Conservation (phyloP, 2,329 filamentous ascomycete species). For the Talaromyces sp. region DNA sequence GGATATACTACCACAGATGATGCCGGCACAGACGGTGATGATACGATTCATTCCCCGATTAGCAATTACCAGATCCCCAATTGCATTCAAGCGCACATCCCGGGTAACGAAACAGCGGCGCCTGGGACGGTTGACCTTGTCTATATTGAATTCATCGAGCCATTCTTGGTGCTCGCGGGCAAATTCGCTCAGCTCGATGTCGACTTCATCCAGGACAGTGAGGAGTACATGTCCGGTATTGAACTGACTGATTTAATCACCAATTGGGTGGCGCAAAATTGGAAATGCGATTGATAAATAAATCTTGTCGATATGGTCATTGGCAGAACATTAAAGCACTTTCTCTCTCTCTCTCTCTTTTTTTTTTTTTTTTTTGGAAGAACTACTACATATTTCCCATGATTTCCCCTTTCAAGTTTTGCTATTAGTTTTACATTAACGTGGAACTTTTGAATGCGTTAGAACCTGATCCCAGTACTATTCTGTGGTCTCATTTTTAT, state of each 20-base stretch:
- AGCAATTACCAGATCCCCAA: slow-evolving; percentile 80
- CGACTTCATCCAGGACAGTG: slow-evolving; percentile 52
- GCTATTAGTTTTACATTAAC: no score
- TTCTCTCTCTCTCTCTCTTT: no score
- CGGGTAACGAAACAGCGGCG: slow-evolving; percentile 40
- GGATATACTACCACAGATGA: slow-evolving; percentile 93
- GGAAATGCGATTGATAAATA: slow-evolving; percentile 43
- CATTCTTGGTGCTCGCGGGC: slow-evolving; percentile 76
- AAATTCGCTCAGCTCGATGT: slow-evolving; percentile 60
- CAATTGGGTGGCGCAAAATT: slow-evolving; percentile 62
- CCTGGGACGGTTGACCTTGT: slow-evolving; percentile 82
- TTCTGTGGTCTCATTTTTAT: no score
- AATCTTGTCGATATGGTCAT: neutral
- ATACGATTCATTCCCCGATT: slow-evolving; percentile 78
- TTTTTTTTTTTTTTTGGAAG: no score
- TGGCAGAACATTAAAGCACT: no score
- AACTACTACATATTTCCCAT: neutral
- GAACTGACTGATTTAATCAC: slow-evolving; percentile 61
- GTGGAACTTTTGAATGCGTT: no score
- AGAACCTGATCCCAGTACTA: no score
- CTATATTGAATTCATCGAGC: slow-evolving; percentile 88
- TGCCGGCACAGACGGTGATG: slow-evolving; percentile 80
- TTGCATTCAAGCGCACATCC: slow-evolving; percentile 72
- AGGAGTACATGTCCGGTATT: slow-evolving; percentile 55
- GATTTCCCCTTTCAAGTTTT: no score